phyloP scores from a whole-genome alignment of 352 stramenopile species.

The Globisporangium megalacanthum region DNA sequence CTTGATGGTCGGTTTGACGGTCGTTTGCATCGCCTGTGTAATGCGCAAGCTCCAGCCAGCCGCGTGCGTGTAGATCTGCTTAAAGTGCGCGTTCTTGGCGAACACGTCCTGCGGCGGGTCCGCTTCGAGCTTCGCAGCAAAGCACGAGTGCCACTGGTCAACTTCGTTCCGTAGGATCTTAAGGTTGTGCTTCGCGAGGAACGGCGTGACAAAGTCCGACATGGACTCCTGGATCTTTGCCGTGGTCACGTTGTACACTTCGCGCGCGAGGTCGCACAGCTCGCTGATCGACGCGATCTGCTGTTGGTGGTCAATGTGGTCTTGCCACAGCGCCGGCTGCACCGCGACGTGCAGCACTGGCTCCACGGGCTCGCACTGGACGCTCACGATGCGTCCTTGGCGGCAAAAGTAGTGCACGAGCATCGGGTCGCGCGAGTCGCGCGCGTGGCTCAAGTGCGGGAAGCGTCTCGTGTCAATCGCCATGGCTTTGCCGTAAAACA shows the following conservation, averaged over 20 bases:
- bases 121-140: conserved; percentile 61
- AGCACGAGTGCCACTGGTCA: conserved; percentile 80
- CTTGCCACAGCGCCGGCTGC: conserved; percentile 76
- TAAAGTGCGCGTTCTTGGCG: conserved; percentile 73
- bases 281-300: conserved; percentile 64
- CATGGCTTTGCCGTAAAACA: conserved; percentile 82
- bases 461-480: conserved; percentile 61
- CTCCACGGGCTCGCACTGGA: conserved; percentile 73
- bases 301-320: conserved; percentile 66
- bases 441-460: conserved; percentile 49
- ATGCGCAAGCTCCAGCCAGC: conserved; percentile 75
- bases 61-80: conserved; percentile 76
- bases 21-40: conserved; percentile 70
- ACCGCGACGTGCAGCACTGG: conserved; percentile 80
- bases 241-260: conserved; percentile 74
- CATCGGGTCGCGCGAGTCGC: conserved; percentile 54
- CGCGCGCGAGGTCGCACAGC: conserved; percentile 60
- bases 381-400: conserved; percentile 61
- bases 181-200: conserved; percentile 64
- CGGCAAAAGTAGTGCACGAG: conserved; percentile 79
- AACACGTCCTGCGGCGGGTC: conserved; percentile 76
- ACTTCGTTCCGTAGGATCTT: conserved; percentile 79
- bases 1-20: conserved; percentile 66
- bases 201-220: conserved; percentile 58
- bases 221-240: conserved; percentile 76